A percentile compares a stretch with the other conserved stretches of the same genome.
These are phyloP conservation scores for Amoebophrya sp. DNA, from an alignment of 169 alveolate species.

Conservation along the genomic window DNA sequence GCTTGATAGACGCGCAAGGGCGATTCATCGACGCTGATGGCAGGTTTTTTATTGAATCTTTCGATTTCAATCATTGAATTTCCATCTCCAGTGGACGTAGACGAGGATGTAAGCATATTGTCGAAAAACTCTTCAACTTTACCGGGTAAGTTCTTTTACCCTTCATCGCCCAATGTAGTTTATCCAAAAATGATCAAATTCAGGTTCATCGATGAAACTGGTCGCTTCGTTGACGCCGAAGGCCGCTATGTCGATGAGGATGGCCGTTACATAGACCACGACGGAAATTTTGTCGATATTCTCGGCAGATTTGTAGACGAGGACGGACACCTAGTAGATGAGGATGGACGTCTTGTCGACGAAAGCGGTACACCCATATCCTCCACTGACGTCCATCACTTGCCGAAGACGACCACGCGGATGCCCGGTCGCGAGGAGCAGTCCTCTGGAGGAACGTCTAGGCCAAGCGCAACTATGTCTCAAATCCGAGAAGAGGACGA, in stretches of 20 bases:
- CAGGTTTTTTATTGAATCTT: no score
- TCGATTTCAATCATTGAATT: no score
- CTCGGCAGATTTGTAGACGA: not conserved
- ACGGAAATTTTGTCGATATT: not conserved
- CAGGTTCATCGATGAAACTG: not conserved
- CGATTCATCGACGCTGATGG: conserved; percentile 18
- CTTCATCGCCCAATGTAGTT: no score
- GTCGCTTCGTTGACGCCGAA: conserved; percentile 7
- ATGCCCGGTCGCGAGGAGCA: not conserved
- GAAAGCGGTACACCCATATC: not conserved
- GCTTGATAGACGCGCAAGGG: conserved; percentile 7
- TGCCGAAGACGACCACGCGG: not conserved
- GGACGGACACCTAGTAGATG: not conserved
- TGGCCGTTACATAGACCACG: not conserved
- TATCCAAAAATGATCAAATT: no score
- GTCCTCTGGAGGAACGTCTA: not conserved
- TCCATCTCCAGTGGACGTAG: no score
- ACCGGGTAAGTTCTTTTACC: no score
- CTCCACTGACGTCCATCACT: not conserved
- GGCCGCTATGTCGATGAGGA: conserved; percentile 13
- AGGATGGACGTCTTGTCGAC: not conserved
- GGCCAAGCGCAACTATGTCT: not conserved
- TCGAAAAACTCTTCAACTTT: no score
- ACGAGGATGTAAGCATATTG: no score
- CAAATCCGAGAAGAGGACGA: not conserved